These are phyloP conservation scores for Acacia pycnantha DNA, from an alignment of 331 rosid species.

Conservation along the genomic window DNA sequence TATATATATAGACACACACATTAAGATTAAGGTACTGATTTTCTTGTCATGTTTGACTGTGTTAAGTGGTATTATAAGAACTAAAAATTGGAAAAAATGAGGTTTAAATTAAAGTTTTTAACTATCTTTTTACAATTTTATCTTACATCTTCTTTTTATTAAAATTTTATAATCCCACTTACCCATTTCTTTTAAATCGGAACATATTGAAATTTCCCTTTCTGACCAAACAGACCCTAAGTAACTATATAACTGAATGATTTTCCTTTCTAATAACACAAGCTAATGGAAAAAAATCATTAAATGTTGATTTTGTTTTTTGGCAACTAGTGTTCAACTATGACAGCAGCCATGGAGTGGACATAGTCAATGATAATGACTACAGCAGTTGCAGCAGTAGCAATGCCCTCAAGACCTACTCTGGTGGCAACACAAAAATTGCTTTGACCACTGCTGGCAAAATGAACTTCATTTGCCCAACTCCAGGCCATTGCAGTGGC, in stretches of 20 bases:
- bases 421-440: slow-evolving; percentile 24
- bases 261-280: background rate
- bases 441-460: background rate
- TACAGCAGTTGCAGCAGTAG: background rate
- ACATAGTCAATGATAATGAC: background rate
- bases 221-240: too few relatives aligned
- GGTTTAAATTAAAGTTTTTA: too few relatives aligned
- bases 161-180: background rate
- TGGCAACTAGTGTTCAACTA: background rate
- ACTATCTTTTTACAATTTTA: too few relatives aligned
- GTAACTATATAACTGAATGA: background rate
- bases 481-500: background rate
- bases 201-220: too few relatives aligned
- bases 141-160: too few relatives aligned
- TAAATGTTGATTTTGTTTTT: background rate
- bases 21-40: too few relatives aligned
- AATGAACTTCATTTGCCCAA: slow-evolving; percentile 35
- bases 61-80: background rate
- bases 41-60: too few relatives aligned
- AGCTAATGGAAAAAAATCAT: background rate
- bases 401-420: background rate
- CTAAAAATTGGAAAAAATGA: background rate
- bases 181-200: too few relatives aligned
- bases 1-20: too few relatives aligned
- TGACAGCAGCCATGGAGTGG: background rate